Evolutionary conservation across 2,329 filamentous ascomycete genomes (phyloP).

Genomic region (Arthrobotrys sphaeroides): DNA sequence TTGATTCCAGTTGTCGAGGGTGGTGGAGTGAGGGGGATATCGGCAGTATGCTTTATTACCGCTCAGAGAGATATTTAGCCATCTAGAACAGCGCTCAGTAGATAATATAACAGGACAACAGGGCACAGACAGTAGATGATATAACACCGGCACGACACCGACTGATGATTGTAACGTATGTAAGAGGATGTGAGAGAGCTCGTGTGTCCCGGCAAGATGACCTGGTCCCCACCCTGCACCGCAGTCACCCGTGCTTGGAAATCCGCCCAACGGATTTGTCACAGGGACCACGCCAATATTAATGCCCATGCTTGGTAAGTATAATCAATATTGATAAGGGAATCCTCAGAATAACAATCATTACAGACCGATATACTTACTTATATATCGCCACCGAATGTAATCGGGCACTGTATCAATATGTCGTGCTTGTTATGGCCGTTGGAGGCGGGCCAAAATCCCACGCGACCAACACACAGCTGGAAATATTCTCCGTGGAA

Average conservation of each 20-base stretch:
- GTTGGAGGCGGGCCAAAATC: conserved; percentile 12
- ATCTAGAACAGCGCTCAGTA: no score
- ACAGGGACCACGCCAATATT: conserved; percentile 1
- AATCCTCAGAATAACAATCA: no score
- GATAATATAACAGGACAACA: no score
- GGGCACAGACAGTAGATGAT: no score
- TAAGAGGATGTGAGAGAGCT: conserved; percentile 17
- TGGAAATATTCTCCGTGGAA: no score
- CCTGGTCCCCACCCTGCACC: background rate
- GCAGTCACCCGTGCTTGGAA: conserved; percentile 3
- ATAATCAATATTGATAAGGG: background rate
- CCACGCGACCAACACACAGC: conserved; percentile 14
- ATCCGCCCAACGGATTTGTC: background rate
- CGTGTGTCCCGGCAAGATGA: conserved; percentile 36
- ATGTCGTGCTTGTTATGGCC: conserved; percentile 4
- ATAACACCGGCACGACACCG: conserved; percentile 15
- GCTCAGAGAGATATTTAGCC: conserved; percentile 5
- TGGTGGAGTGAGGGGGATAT: no score
- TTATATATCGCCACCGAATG: no score
- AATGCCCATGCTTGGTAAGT: no score
- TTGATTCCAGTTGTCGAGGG: background rate
- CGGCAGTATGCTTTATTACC: no score
- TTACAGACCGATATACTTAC: no score
- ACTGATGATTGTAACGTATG: background rate
- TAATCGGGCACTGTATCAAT: no score